These are phyloP conservation scores for Trypethelium eluteriae DNA, from an alignment of 495 filamentous ascomycete species.

Conservation along the genomic window DNA sequence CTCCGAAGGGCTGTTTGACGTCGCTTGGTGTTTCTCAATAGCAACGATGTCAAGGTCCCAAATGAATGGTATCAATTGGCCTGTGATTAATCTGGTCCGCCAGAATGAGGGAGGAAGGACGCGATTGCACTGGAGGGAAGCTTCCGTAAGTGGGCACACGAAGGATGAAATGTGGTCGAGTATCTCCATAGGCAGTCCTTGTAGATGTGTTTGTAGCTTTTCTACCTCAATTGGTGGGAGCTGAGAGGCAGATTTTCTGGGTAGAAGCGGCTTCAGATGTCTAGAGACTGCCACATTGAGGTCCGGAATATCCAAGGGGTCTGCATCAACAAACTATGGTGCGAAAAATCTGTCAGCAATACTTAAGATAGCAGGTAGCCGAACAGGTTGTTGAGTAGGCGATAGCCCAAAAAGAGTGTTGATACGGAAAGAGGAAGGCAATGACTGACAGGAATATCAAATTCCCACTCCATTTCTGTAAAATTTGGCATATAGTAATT, in stretches of 20 bases:
- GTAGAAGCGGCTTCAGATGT: not conserved
- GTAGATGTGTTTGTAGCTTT: not conserved
- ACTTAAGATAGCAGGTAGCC: not conserved
- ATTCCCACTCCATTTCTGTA: not conserved
- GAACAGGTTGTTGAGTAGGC: not conserved
- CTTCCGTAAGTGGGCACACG: not conserved
- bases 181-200: not conserved
- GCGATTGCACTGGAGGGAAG: not conserved
- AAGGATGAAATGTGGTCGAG: not conserved
- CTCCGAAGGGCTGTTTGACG: not conserved
- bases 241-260: not conserved
- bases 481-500: not conserved
- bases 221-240: not conserved
- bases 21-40: not conserved
- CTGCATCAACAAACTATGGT: not conserved
- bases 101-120: not conserved
- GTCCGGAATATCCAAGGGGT: not conserved
- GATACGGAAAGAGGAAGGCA: not conserved
- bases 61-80: not conserved
- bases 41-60: not conserved
- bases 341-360: not conserved
- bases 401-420: not conserved
- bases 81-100: not conserved
- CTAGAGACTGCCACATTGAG: not conserved
- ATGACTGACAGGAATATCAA: not conserved